phyloP scores from a whole-genome alignment of 371 early-diverging fungal genomes.

The Mortierella sp. region DNA sequence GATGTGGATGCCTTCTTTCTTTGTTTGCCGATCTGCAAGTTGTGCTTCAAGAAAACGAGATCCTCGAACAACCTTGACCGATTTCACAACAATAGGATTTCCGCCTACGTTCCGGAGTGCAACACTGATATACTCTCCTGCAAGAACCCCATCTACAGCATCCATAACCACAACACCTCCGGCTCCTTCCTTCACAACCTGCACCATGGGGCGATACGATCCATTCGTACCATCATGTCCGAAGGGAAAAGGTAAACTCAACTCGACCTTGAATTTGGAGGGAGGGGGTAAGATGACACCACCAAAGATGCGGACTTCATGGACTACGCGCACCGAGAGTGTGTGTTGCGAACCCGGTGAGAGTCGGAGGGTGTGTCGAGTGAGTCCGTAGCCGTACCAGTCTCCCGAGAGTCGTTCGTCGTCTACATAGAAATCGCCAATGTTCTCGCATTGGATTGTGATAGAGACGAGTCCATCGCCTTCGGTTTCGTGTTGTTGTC shows the following conservation, averaged over 20 bases:
- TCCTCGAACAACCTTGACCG: slow-evolving; percentile 18
- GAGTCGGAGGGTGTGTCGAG: slow-evolving; percentile 59
- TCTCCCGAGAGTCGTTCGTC: slow-evolving; percentile 61
- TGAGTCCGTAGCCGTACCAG: slow-evolving; percentile 61
- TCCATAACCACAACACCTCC: slow-evolving; percentile 49
- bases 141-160: slow-evolving; percentile 50
- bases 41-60: slow-evolving; percentile 15
- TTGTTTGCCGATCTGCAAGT: not conserved
- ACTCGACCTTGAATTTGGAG: slow-evolving; percentile 37
- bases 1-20: slow-evolving; percentile 2
- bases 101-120: slow-evolving; percentile 49
- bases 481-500: not conserved
- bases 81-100: slow-evolving; percentile 24
- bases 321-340: slow-evolving; percentile 67
- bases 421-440: slow-evolving; percentile 65
- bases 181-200: slow-evolving; percentile 37
- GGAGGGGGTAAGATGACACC: slow-evolving; percentile 65
- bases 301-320: slow-evolving; percentile 79
- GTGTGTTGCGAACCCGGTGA: slow-evolving; percentile 61
- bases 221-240: not conserved
- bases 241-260: slow-evolving; percentile 1
- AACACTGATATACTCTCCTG: slow-evolving; percentile 51
- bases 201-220: slow-evolving; percentile 16
- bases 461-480: slow-evolving; percentile 33
- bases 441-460: slow-evolving; percentile 61